Base-by-base conservation (phyloP, 2,329 filamentous ascomycete species). In the Gaeumannomyces tritici region DNA sequence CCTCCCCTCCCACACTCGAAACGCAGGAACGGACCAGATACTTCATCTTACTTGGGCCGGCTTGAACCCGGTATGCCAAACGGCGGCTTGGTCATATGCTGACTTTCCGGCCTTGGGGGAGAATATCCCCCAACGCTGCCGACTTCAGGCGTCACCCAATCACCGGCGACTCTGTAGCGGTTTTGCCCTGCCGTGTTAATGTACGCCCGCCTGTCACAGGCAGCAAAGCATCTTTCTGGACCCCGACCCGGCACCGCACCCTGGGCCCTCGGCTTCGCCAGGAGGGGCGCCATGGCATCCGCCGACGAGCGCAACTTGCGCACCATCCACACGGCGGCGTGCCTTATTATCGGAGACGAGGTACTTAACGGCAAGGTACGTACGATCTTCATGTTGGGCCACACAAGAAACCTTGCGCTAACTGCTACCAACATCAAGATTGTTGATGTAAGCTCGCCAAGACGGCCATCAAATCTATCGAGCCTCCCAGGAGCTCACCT, bases 271-370 rank as follows among this genome's bases (percentile, higher is more conserved):
- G 11, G 42, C 47, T 13, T 69, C 33, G 68, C 68, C 68, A 72
- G 73, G 70, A 83, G 77, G 75, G 65, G 75, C 77, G 69, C 73
- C 79, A 60, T 62, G 64, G 63, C 71, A 65, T 79, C 81, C 69
- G 77, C 80, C 5, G 79, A 81, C 64, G 79, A 84, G 70, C 80
- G 83, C 66, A 82, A 81, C 70, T 79, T 82, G 69, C 81, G 87
- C 71, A 86, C 83, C 64, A 96, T 98, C 68, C 87, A 91, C 72
- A 97, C 93, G 58, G 95, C 93, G 13, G 93, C 89, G 63, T 96
- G 91, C 74, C 77, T 98, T 66, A 92, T 99, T 64, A 98, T 99
- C 69, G 93, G 93, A n/a, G 93, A 98, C 76, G 93, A 97, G 75
- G 92, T 98, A 6, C 81, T 98, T 4, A 93, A 92, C 27, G 93